Conservation (phyloP, 257 asterid genomes). For the Solanum dulcamara region DNA sequence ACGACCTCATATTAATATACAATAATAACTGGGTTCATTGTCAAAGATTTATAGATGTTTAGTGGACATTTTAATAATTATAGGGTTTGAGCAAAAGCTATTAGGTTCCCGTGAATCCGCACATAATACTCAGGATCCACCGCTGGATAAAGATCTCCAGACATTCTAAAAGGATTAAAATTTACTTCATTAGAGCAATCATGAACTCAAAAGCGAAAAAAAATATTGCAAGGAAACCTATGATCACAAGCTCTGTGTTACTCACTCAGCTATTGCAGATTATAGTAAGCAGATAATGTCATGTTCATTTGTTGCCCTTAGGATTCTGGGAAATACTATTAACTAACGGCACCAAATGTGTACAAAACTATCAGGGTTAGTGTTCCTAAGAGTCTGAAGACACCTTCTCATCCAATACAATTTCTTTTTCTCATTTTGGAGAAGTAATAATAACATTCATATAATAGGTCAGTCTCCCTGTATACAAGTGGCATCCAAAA, state of each 20-base stretch:
- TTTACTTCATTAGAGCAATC: conserved; percentile 2
- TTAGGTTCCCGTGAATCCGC: background rate
- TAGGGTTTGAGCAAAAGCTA: background rate
- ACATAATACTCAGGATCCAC: background rate
- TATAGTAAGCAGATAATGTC: background rate
- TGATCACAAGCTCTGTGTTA: background rate
- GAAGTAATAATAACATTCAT: background rate
- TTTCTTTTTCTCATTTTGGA: background rate
- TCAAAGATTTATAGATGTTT: background rate
- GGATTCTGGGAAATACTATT: background rate
- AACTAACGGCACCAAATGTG: background rate
- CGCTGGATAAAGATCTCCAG: background rate
- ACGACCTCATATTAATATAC: background rate
- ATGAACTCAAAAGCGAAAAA: background rate
- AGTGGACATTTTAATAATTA: background rate
- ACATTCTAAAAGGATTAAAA: background rate
- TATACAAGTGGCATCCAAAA: background rate
- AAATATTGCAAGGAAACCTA: background rate
- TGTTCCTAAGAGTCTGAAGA: background rate
- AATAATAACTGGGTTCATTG: background rate
- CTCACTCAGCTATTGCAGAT: background rate
- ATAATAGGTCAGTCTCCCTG: background rate
- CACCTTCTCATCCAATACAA: background rate
- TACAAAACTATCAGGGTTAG: background rate
- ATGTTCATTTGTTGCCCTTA: background rate